These are phyloP conservation scores for Aspergillus bombycis DNA, from an alignment of 2,329 filamentous ascomycete species.

Conservation along the genomic window DNA sequence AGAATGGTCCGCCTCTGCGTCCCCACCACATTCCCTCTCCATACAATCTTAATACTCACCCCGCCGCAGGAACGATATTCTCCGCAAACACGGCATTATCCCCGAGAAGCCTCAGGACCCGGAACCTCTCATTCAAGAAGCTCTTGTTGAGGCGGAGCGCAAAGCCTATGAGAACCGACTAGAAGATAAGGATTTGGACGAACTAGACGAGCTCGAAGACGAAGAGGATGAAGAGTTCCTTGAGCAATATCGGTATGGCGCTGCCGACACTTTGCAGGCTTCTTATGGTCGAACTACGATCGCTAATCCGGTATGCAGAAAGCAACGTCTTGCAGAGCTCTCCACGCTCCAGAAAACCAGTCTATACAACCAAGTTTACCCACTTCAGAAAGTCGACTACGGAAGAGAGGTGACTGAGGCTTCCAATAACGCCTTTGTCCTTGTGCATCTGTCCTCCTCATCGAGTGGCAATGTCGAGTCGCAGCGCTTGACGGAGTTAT, in stretches of 20 bases:
- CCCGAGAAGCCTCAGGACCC: slow-evolving; percentile 97
- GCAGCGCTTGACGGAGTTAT: slow-evolving; percentile 78
- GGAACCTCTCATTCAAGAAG: slow-evolving; percentile 94
- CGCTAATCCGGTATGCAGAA: slow-evolving; percentile 40
- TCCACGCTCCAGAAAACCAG: slow-evolving; percentile 73
- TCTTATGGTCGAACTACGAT: background rate
- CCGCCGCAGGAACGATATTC: slow-evolving; percentile 87
- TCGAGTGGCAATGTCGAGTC: slow-evolving; percentile 83
- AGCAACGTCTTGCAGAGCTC: slow-evolving; percentile 85
- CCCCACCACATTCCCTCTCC: slow-evolving; percentile 8
- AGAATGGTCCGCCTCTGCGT: slow-evolving; percentile 67
- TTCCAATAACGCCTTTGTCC: slow-evolving; percentile 66
- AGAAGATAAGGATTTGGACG: slow-evolving; percentile 92
- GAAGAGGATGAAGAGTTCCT: slow-evolving; percentile 93
- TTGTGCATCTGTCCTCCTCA: slow-evolving; percentile 82
- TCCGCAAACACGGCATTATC: slow-evolving; percentile 93
- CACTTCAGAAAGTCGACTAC: slow-evolving; percentile 92
- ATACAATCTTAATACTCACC: slow-evolving; percentile 14
- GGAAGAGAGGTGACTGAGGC: slow-evolving; percentile 88
- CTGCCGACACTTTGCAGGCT: background rate
- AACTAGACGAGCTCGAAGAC: slow-evolving; percentile 91
- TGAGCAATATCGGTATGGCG: slow-evolving; percentile 70
- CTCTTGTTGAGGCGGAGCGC: slow-evolving; percentile 77
- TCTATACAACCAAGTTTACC: slow-evolving; percentile 88
- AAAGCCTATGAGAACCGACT: slow-evolving; percentile 89